Conservation (phyloP, 2,329 filamentous ascomycete genomes). For the Diaporthe amygdali region DNA sequence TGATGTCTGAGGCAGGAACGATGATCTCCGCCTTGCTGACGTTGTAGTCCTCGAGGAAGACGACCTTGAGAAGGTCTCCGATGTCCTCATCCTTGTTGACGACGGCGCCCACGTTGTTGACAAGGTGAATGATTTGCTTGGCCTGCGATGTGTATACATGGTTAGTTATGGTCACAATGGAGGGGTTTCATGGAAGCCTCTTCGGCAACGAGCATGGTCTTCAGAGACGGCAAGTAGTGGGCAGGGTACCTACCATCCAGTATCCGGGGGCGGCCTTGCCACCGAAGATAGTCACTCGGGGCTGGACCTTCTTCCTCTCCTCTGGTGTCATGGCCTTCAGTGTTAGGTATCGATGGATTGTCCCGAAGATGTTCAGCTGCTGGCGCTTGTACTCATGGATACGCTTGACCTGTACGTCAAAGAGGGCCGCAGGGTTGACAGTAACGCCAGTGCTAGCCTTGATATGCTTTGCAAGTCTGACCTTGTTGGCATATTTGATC, state of each 20-base stretch:
- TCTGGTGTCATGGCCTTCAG: conserved; percentile 86
- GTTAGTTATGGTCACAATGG: not conserved
- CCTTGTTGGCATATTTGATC: conserved; percentile 97
- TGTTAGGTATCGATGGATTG: conserved; percentile 90
- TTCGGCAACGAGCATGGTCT: too few species aligned
- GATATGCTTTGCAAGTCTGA: conserved; percentile 89
- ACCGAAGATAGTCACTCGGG: conserved; percentile 94
- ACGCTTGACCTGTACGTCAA: conserved; percentile 97
- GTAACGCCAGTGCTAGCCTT: conserved; percentile 78
- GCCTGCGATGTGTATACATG: not conserved
- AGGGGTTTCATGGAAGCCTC: too few species aligned
- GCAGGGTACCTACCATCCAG: conserved; percentile 92
- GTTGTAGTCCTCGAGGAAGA: conserved; percentile 98
- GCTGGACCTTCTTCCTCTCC: conserved; percentile 83
- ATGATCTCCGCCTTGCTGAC: conserved; percentile 99
- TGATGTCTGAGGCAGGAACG: conserved; percentile 90
- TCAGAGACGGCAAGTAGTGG: too few species aligned
- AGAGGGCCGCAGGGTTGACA: conserved; percentile 87
- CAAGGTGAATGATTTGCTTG: conserved; percentile 96
- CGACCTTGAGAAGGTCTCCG: conserved; percentile 92
- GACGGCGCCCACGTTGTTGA: conserved; percentile 88
- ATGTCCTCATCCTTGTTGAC: conserved; percentile 93
- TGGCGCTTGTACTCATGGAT: conserved; percentile 99
- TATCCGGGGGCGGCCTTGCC: conserved; percentile 98
- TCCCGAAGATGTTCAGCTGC: conserved; percentile 98